Base-by-base conservation (phyloP, 768 basidiomycete species). In the Lactarius evosmus region DNA sequence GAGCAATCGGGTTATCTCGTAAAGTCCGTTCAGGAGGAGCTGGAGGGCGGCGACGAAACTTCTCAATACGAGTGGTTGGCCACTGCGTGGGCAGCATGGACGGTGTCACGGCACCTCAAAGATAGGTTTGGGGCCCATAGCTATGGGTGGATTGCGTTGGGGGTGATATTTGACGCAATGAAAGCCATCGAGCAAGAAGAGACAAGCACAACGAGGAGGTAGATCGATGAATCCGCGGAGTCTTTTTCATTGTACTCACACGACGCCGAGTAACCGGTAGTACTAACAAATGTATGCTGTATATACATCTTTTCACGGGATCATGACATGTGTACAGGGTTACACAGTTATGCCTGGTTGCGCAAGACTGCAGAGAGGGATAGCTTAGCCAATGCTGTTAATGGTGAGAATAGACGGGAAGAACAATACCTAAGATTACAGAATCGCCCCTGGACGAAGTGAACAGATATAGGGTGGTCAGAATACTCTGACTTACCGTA, bases 341-440 rank as follows among this genome's bases (percentile, higher is more conserved):
- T 25, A 46, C 29, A 52, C n/a, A 5, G n/a, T 50, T 67, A 72
- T 68, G 86, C 83, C 74, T 88, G 86, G 72, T 89, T 88, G 69
- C 90, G 88, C 66, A 91, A 78, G 71, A 92, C 90, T 91, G 60
- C 50, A 46, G 44, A 33, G 44, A 70, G 16, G 74, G 75, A 83
- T 44, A 78, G 67, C 33, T 64, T 56, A 60, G 53, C 53, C 9
- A 50, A 27, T 17, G 17, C 19, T 17, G 57, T 36, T 73, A 52
- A 58, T 29, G 17, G 67, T 7, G 76, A 71, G 59, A 71, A 69
- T 54, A 71, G 56, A 49, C 16, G 25, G 66, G 73, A 69, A 65
- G 73, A 69, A 65, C 69, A 65, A 33, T 70, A 98, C 96, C 91
- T 58, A 98, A 82, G 69, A 99, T 97, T 16, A 99, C 97, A 29